Evolutionary conservation across 805 yeast genomes (phyloP), one percentile per base, ranked within the genome.

Genomic region (Teunomyces aglyptinius): DNA sequence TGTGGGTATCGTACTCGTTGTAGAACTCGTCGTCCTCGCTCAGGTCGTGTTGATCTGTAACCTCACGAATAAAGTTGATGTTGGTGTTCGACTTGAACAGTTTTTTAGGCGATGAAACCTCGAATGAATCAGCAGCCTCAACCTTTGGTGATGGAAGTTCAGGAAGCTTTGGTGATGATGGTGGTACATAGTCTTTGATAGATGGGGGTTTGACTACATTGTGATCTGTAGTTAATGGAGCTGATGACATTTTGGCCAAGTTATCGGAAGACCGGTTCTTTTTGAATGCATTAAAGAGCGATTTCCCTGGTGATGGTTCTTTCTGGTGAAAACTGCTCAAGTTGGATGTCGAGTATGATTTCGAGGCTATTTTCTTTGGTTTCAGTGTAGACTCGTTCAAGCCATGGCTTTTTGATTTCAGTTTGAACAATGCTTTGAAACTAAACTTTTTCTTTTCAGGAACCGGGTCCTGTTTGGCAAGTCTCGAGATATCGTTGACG

Each of bases 341-440:
- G 49, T 67, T 63, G n/a, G 71, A 60, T 3, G 68, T 58, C 5
- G 70, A 63, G 34, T 49, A 59, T 6, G 71, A 64, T 47, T 63
- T 67, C 4, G 65, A 51, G 22, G 51, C 49, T 28, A 61, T 16
- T 42, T 58, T 58, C 16, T 41, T 38, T 1, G 52, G 38, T 15
- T 43, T 34, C 8, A 38, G 19, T 7, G 20, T 43, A 10, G 42
- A 35, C 3, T 51, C 55, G 40, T 49, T 54, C 28, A 58, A 50
- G 5, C 64, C 53, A 44, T 64, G 70, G 44, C 47, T 55, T 46
- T 64, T 69, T 2, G 71, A 63, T 49, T 63, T 70, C 49, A 63
- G 61, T 49, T 65, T 70, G 57, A 72, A 71, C 22, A 72, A 57
- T 1, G 69, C 60, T 40, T 61, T 64, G 57, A 72, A 67, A 36